Percentiles rank a stretch among this genome's conserved stretches.
Evolutionary conservation across 257 asterid species (phyloP).

Genomic region (Haberlea rhodopensis): DNA sequence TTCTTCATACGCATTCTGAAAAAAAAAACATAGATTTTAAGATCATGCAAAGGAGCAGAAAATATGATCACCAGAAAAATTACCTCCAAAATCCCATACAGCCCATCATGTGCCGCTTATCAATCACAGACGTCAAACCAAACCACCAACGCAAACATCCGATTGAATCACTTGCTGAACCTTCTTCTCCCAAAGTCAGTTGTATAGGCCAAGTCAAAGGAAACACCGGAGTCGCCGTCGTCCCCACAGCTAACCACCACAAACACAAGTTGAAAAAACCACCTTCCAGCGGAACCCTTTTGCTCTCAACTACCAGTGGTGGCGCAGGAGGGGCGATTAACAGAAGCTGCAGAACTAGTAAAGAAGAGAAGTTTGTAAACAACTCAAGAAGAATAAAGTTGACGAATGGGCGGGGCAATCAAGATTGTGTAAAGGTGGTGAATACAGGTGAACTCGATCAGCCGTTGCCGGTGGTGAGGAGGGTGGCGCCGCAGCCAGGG

Average conservation of each 20-base stretch:
- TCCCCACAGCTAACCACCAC: slow-evolving; percentile 8
- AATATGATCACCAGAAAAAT: slow-evolving; percentile 16
- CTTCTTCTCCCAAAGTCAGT: slow-evolving; percentile 51
- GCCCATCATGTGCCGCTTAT: slow-evolving; percentile 41
- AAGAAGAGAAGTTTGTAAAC: background rate
- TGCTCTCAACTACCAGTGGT: no score
- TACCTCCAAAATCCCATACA: slow-evolving; percentile 32
- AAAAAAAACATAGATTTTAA: no score
- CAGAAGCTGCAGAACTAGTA: slow-evolving; percentile 21
- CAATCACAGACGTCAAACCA: slow-evolving; percentile 37
- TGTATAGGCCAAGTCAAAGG: slow-evolving; percentile 51
- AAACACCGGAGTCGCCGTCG: slow-evolving; percentile 32
- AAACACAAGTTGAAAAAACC: slow-evolving; percentile 35
- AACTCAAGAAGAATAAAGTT: slow-evolving; percentile 22
- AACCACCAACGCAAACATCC: slow-evolving; percentile 16
- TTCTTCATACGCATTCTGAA: no score
- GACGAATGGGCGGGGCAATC: no score
- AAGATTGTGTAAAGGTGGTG: no score
- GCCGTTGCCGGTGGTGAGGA: slow-evolving; percentile 47
- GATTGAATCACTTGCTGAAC: slow-evolving; percentile 29
- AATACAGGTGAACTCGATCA: slow-evolving; percentile 43
- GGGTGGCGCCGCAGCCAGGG: slow-evolving; percentile 18
- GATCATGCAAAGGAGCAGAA: slow-evolving; percentile 39
- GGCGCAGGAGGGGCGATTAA: background rate
- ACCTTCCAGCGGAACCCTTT: slow-evolving; percentile 35